Base-by-base conservation (phyloP, 331 rosid species). In the Quercus lobata region DNA sequence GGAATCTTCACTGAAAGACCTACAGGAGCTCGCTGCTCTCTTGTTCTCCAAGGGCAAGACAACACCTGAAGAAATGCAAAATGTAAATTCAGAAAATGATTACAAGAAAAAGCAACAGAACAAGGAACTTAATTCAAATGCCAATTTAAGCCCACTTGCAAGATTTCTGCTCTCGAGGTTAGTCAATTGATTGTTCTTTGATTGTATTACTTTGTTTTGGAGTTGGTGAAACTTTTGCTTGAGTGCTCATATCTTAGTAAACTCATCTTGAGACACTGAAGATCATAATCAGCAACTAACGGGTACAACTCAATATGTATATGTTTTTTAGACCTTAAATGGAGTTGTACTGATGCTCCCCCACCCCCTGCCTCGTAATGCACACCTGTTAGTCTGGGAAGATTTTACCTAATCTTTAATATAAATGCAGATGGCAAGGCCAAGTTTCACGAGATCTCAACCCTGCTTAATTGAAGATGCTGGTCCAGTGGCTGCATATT, bases 151-250 rank as follows among this genome's bases (percentile, higher is more conserved):
- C 78, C 93, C 99, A 12, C 95, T 96, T 4, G 99, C 99, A 57
- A 88, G 97, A 88, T 96, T 96, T 87, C 92, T 96, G 89, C 94
- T 96, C 71, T 92, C 99, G 49, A 96, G 99, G 99, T 96, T 76
- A 69, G 87, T 73, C 27, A 69, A 82, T 60, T 78, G 66, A 15
- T 73, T 68, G 44, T 82, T 79, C 52, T 73, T 79, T n/a, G 27
- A 21, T 22, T 27, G 8, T 66, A 7, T 14, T 49, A 35, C n/a
- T 34, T 68, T 18, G 52, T 17, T 68, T 35, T 49, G 4, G 15
- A 12, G 5, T 49, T 63, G 18, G 71, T 15, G 32, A 41, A 65
- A 65, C 17, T 27, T 41, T 41, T 41, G 46, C 5, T 17, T 17
- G 71, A 32, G 49, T 32, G 7, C 65, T 57, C 7, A 8, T 8